These are phyloP conservation scores for Acidiella bohemica DNA, from an alignment of 495 filamentous ascomycete genomes.

Conservation along the genomic window DNA sequence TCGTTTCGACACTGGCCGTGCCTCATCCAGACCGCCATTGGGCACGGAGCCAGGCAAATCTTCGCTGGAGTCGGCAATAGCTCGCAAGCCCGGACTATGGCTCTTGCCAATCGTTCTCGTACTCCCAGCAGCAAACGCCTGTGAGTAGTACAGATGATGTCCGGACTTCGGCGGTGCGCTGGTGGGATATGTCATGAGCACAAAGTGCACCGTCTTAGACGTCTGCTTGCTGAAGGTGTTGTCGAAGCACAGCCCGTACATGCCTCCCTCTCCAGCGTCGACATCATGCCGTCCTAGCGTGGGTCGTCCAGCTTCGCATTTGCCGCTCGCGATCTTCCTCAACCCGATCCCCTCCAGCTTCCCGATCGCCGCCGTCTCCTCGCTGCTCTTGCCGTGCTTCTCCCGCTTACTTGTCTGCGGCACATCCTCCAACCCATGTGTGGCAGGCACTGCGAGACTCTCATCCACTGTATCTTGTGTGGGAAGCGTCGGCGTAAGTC, in stretches of 20 bases:
- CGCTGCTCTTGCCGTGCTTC: slow-evolving; percentile 30
- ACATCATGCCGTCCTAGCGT: slow-evolving; percentile 82
- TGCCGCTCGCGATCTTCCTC: slow-evolving; percentile 67
- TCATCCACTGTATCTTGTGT: slow-evolving; percentile 36
- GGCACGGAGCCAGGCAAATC: slow-evolving; percentile 17
- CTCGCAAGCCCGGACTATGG: slow-evolving; percentile 23
- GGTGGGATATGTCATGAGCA: slow-evolving; percentile 84
- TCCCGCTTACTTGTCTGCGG: slow-evolving; percentile 5
- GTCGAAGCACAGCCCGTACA: slow-evolving; percentile 95
- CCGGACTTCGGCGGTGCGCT: slow-evolving; percentile 67
- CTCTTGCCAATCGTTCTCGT: slow-evolving; percentile 39
- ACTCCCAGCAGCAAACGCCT: slow-evolving; percentile 32
- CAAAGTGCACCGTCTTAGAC: slow-evolving; percentile 87
- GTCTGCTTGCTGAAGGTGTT: slow-evolving; percentile 96
- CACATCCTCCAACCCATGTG: slow-evolving; percentile 9
- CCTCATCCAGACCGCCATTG: slow-evolving; percentile 12
- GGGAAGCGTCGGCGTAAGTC: slow-evolving; percentile 36
- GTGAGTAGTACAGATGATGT: slow-evolving; percentile 48
- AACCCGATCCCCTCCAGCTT: slow-evolving; percentile 76
- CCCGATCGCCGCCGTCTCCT: slow-evolving; percentile 53
- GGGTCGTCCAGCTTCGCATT: slow-evolving; percentile 94
- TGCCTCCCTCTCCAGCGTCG: slow-evolving; percentile 55
- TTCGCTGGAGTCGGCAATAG: slow-evolving; percentile 25
- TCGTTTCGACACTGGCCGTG: slow-evolving; percentile 23
- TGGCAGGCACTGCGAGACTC: slow-evolving; percentile 29